Evolutionary conservation across 768 basidiomycete species (phyloP), one percentile per base, ranked within the genome.

Genomic region (Candolleomyces aberdarensis): DNA sequence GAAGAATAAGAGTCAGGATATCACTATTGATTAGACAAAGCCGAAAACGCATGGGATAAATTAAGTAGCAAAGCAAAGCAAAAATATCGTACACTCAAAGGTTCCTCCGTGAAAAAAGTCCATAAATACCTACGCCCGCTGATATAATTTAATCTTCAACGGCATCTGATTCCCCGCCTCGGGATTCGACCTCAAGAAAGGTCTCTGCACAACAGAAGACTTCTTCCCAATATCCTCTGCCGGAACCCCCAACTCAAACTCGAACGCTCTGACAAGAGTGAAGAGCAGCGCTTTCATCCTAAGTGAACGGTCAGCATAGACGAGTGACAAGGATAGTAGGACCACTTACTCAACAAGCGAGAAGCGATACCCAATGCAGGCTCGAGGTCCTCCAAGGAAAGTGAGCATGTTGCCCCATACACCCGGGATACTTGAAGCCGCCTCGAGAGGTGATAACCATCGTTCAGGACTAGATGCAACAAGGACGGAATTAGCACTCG

Each of bases 301-400:
- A 49, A 20, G 20, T 17, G 26, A 36, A 56, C 26, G 36, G 22
- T 55, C 48, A 49, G 8, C 20, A 29, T 60, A 2, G 26, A 22
- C 19, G n/a, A 43, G 5, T 4, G 7, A 17, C 36, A 41, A 29
- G 5, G 29, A 44, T 31, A 17, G 29, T 14, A 31, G 19, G 5
- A n/a, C n/a, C 26, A 78, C 83, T 51, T 58, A 85, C 84, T 85
- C 85, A 20, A 80, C 71, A n/a, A 88, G 66, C 6, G 87, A 76
- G 67, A 88, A 89, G 3, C 84, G 81, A 66, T 83, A 88, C 0
- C 86, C 86, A 29, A 89, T 87, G 64, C 88, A 90, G 1, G 84
- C 79, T 15, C 79, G 78, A 14, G 85, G 83, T 9, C 88, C 88
- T 29, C 83, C 84, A 3, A 84, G 61, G 75, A 90, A 90, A 0